Base-by-base conservation (phyloP, 768 basidiomycete genomes). In the Pisolithus marmoratus region DNA sequence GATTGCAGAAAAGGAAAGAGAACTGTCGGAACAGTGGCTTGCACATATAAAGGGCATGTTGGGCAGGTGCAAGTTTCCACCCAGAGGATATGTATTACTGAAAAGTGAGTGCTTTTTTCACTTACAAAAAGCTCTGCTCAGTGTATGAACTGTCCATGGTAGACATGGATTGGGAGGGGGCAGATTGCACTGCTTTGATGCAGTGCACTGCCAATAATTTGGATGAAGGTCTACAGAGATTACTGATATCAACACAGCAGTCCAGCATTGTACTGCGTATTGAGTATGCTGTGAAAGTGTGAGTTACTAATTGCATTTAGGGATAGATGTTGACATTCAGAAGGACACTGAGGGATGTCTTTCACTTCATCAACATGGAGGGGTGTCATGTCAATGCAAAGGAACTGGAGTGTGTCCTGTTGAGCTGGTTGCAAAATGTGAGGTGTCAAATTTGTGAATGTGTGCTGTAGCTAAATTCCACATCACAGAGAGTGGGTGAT, bases 1-100 rank as follows among this genome's bases (percentile, higher is more conserved):
- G 26, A 57, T 64, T 41, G 49, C 60, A 8, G 29, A 51, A 14
- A 55, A 46, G 43, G 58, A 61, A 37, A 48, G 53, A 15, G 14
- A 54, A 22, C 29, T 48, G 1, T 57, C 57, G 5, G 24, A 4
- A 4, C 23, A 0, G 29, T 24, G 23, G 17, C 1, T 14, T 6
- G 8, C 9, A 8, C 19, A 1, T 29, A 38, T 8, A 34, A 49
- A 36, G 53, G 53, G 7, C 12, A 11, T 54, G 11, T 23, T 36
- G 15, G 44, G 22, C 6, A n/a, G 19, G 19, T 45, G 44, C 23
- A 26, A 45, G 20, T 45, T 26, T 24, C 44, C 44, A 5, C 44
- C 44, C 4, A 45, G 29, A 14, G n/a, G 2, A 23, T 20, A 5
- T 19, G 20, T 22, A 19, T 19, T 5, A 20, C 14, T 43, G 11